These are phyloP conservation scores for Sphaceloma murrayae DNA, from an alignment of 2,329 filamentous ascomycete species.

Conservation along the genomic window DNA sequence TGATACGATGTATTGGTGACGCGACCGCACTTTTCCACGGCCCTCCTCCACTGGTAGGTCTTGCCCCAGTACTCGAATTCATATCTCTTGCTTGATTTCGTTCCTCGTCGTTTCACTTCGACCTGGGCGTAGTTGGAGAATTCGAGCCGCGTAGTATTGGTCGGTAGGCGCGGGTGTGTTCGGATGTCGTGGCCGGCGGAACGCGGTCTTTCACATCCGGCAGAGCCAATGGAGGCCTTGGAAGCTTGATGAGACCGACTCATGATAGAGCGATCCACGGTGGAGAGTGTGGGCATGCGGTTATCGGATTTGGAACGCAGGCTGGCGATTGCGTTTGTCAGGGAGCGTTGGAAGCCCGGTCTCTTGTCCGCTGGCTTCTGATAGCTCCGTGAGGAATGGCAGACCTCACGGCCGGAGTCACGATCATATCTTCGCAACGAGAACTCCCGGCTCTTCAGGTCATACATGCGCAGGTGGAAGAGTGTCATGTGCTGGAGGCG, in stretches of 20 bases:
- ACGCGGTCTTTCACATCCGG: slow-evolving; percentile 28
- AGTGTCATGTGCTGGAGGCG: slow-evolving; percentile 59
- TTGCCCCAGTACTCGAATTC: slow-evolving; percentile 92
- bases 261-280: slow-evolving; percentile 41
- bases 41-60: slow-evolving; percentile 73
- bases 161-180: slow-evolving; percentile 42
- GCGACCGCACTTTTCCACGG: slow-evolving; percentile 56
- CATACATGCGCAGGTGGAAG: slow-evolving; percentile 92
- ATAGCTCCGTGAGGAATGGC: slow-evolving; percentile 67
- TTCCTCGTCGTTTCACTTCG: slow-evolving; percentile 62
- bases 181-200: slow-evolving; percentile 29
- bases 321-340: slow-evolving; percentile 50
- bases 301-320: slow-evolving; percentile 48
- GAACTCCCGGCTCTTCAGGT: slow-evolving; percentile 76
- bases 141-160: slow-evolving; percentile 77
- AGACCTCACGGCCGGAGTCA: slow-evolving; percentile 86
- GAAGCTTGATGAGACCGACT: slow-evolving; percentile 50
- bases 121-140: slow-evolving; percentile 97
- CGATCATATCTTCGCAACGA: slow-evolving; percentile 85
- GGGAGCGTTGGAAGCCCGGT: slow-evolving; percentile 47
- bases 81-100: slow-evolving; percentile 63
- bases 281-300: slow-evolving; percentile 33
- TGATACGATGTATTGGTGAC: slow-evolving; percentile 65
- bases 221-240: slow-evolving; percentile 35
- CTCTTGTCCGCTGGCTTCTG: slow-evolving; percentile 45